Base-by-base conservation (phyloP, 2,329 filamentous ascomycete species). In the Incumbomyces lentus region DNA sequence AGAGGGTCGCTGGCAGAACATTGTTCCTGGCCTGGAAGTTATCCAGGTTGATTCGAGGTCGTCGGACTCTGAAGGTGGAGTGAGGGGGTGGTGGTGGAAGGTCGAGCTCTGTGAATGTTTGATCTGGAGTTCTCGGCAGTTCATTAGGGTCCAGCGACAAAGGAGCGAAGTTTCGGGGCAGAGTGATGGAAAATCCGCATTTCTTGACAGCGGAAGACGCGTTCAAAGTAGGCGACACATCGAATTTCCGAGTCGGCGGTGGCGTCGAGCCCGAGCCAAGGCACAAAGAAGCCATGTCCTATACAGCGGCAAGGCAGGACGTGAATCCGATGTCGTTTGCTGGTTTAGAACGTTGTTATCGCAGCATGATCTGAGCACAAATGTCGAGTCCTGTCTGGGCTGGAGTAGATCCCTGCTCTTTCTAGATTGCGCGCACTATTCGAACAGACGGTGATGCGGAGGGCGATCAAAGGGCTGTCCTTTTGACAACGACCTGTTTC, bases 81-180 rank as follows among this genome's bases (percentile, higher is more conserved):
- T 68, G 67, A 45, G 65, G 65, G 38, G 67, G 68, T 3, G 67
- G 66, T 17, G 68, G 67, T n/a, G 68, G 68, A 4, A 66, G 59
- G 42, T 66, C 62, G 26, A 66, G 58, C 45, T 64, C 60, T 31
- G 59, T 55, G 11, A 62, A 61, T 13, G 62, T 58, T 49, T 64
- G 67, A 50, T 69, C 63, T 48, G 68, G 68, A 13, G 68, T 71
- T 52, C 57, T 67, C 18, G 68, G 68, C 46, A 61, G 61, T 29
- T 60, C 60, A 41, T 56, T 54, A 39, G 56, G 44, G 40, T 62
- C 62, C 43, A 65, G 59, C 40, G 68, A 67, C 19, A 55, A 34
- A 16, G 55, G 55, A 10, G 65, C 68, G 55, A 71, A 71, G 56
- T 69, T 68, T 52, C 70, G 69, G 22, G 68, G 68, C 19, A 71